These are phyloP conservation scores for Amauroascus verrucosus DNA, from an alignment of 2,329 filamentous ascomycete genomes.

Conservation along the genomic window DNA sequence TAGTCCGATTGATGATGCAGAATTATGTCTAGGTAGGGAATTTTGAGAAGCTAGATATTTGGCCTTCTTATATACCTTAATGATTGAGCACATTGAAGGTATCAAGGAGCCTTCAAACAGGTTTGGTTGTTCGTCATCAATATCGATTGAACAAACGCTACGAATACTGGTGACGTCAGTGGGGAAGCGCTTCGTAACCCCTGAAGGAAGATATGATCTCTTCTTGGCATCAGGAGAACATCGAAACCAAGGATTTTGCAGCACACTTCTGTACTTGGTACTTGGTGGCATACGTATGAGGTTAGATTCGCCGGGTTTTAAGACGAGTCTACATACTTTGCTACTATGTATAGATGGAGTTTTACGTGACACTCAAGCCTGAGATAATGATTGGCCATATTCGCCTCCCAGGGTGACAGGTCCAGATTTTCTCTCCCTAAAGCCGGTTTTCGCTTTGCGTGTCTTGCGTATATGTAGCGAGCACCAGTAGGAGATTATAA, in stretches of 20 bases:
- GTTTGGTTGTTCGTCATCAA: constrained; percentile 1
- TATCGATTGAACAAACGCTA: background rate
- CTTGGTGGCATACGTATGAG: background rate
- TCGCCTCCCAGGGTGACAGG: background rate
- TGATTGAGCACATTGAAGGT: background rate
- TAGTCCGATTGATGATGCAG: background rate
- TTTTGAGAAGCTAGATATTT: background rate
- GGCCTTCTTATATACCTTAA: background rate
- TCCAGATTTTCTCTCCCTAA: background rate
- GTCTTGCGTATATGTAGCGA: background rate
- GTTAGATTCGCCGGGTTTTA: background rate
- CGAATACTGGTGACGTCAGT: constrained; percentile 1
- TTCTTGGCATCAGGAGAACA: background rate
- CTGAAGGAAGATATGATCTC: background rate
- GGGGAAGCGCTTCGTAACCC: background rate
- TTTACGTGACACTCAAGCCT: no score
- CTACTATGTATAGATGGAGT: no score
- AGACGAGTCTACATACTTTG: background rate
- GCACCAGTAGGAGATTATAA: no score
- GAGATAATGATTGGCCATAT: background rate
- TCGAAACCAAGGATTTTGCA: background rate
- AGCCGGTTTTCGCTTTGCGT: background rate
- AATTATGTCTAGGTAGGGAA: background rate
- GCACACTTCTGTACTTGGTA: background rate
- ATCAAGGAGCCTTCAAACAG: background rate